Base-by-base conservation (phyloP, 1,139 yeast species). In the Suhomyces maxii region DNA sequence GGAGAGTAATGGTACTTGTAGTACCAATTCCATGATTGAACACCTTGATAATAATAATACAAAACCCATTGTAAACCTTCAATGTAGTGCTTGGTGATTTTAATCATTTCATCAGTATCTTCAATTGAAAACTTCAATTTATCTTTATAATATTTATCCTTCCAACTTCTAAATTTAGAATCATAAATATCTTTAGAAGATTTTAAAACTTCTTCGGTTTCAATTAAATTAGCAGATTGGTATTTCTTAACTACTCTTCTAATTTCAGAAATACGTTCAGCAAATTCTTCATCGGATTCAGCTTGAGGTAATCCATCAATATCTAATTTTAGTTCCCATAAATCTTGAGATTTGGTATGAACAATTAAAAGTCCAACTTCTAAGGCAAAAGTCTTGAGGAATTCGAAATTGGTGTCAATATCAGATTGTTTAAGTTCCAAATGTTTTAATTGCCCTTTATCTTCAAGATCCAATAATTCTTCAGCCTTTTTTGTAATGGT, bases 61-160 rank as follows among this genome's bases (percentile, higher is more conserved):
- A 91, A 74, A 12, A 91, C 97, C 98, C 98, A 91, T 68, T 91
- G 98, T 53, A 91, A 76, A 56, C 98, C 98, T 68, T 91, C 96
- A 40, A 91, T 75, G 61, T 90, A 91, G 64, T 89, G 91, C 55
- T 83, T 83, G n/a, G 95, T 80, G 58, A 89, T 64, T 30, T 79
- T 79, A 18, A 67, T 67, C 57, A 91, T 69, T 52, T 81, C 70
- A 2, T 80, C 85, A 31, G 78, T 82, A 45, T 82, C 76, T 36
- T 76, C 57, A 41, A 80, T 72, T 13, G 86, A 79, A 54, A 89
- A 88, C 9, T 81, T 81, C 51, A 95, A 75, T 63, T 95, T 95
- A 23, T 81, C 81, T 55, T 81, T 77, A 66, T 95, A 95, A 63
- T 95, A 95, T 26, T 76, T 68, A 57, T 85, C 84, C 65, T 90